These are phyloP conservation scores for Trichophyton mentagrophytes DNA, from an alignment of 2,329 filamentous ascomycete species.

Conservation along the genomic window DNA sequence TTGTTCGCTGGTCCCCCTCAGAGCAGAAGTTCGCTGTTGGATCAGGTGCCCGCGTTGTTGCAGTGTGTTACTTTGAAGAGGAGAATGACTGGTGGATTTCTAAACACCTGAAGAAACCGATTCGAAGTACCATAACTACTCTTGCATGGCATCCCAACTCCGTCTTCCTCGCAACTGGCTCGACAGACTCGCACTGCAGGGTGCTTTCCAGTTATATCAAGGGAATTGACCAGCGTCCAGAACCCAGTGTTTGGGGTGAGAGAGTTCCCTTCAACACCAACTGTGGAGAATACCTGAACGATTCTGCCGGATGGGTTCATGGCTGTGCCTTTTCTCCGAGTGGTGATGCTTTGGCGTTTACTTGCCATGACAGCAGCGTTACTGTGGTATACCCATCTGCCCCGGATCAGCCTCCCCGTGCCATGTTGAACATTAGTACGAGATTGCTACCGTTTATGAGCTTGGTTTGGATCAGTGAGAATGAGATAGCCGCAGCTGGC, in stretches of 20 bases:
- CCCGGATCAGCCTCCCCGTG: conserved; percentile 77
- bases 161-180: conserved; percentile 83
- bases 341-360: conserved; percentile 85
- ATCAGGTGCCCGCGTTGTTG: conserved; percentile 87
- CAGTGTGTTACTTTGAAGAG: conserved; percentile 96
- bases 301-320: conserved; percentile 94
- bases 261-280: conserved; percentile 95
- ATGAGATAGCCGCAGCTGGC: conserved; percentile 88
- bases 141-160: conserved; percentile 97
- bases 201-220: conserved; percentile 97
- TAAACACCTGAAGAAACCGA: conserved; percentile 98
- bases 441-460: conserved; percentile 87
- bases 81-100: conserved; percentile 99
- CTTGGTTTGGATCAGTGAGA: conserved; percentile 80
- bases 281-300: conserved; percentile 91
- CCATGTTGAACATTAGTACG: conserved; percentile 81
- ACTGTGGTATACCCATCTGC: conserved; percentile 90
- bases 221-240: conserved; percentile 73
- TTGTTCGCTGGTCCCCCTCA: conserved; percentile 91
- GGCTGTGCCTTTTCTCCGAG: conserved; percentile 84
- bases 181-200: conserved; percentile 90
- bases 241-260: conserved; percentile 86
- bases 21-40: conserved; percentile 97
- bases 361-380: conserved; percentile 88
- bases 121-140: conserved; percentile 90